Evolutionary conservation across 768 basidiomycete genomes (phyloP), one percentile per base, ranked within the genome.

Genomic region (Auriscalpium microsporum): DNA sequence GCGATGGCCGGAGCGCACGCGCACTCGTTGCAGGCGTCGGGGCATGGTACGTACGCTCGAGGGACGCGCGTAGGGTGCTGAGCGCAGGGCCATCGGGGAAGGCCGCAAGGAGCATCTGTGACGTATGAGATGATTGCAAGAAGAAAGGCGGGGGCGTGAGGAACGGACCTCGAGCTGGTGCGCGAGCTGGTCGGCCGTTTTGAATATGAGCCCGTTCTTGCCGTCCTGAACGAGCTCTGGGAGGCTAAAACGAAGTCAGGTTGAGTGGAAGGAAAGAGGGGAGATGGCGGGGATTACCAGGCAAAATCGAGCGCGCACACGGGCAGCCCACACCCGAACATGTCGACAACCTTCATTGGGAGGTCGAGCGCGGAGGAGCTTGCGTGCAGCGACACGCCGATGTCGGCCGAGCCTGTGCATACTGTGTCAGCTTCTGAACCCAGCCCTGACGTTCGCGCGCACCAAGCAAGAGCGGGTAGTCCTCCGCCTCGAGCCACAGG

Each of bases 331-430:
- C 94, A 97, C 4, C 96, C 96, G 72, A 98, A 97, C 95, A 98
- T 97, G 68, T 99, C 96, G 8, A 99, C 93, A 5, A 99, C 84
- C 69, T 99, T 99, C 96, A 99, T 99, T 3, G 96, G 96, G 53
- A 99, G 73, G 70, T 99, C 96, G 55, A 94, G 72, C 1, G 81
- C 87, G 2, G 91, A 94, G 0, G 91, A 92, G 68, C 91, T 94
- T 6, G 83, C 81, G 71, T 99, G 96, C 50, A 99, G 71, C 58
- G 84, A 93, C 55, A 98, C 79, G 2, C 96, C 96, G 42, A 99
- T 63, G 69, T 99, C 94, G 10, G 94, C 91, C 4, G 90, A 87
- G 35, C 93, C 91, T 92, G 58, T 6, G 10, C 16, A 17, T 42
- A 9, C 37, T 38, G 37, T 11, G 10, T 16, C 23, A 14, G 45